These are phyloP conservation scores for Yamadazyma oceani DNA, from an alignment of 1,139 yeast species.

Conservation along the genomic window DNA sequence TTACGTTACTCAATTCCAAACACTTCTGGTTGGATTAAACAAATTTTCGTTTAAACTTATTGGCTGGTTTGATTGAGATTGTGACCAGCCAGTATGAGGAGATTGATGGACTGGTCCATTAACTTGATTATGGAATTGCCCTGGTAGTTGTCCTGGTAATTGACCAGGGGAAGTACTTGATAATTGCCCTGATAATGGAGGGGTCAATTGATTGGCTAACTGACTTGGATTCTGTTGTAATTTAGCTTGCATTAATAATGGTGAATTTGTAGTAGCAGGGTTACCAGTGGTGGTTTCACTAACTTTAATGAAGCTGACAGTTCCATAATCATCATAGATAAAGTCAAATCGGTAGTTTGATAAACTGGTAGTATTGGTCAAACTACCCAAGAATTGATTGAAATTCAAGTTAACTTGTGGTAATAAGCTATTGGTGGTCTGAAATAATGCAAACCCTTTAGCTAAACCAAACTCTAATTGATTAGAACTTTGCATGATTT, in stretches of 20 bases:
- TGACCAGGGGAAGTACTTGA: not conserved
- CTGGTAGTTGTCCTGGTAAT: not conserved
- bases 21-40: constrained; percentile 2
- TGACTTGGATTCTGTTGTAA: not conserved
- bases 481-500: constrained; percentile 28
- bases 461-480: constrained; percentile 43
- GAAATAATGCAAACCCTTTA: constrained; percentile 34
- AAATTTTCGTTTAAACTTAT: constrained; percentile 1
- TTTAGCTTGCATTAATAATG: constrained; percentile 3
- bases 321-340: constrained; percentile 48
- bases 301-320: constrained; percentile 44
- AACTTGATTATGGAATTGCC: not conserved
- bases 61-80: not conserved
- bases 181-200: too few species aligned
- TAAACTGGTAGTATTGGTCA: constrained; percentile 24
- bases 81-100: not conserved
- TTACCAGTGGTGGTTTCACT: not conserved
- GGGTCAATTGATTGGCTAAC: not conserved
- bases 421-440: constrained; percentile 29
- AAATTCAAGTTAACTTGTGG: constrained; percentile 31
- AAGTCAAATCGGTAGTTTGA: constrained; percentile 39
- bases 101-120: not conserved
- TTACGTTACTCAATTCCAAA: constrained; percentile 1
- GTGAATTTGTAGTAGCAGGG: constrained; percentile 4
- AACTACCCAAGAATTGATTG: constrained; percentile 43